Percentiles rank a stretch among this genome's conserved stretches.
phyloP scores from a whole-genome alignment of 1,284 basidiomycete species.

The Ustilago vetiveriae region DNA sequence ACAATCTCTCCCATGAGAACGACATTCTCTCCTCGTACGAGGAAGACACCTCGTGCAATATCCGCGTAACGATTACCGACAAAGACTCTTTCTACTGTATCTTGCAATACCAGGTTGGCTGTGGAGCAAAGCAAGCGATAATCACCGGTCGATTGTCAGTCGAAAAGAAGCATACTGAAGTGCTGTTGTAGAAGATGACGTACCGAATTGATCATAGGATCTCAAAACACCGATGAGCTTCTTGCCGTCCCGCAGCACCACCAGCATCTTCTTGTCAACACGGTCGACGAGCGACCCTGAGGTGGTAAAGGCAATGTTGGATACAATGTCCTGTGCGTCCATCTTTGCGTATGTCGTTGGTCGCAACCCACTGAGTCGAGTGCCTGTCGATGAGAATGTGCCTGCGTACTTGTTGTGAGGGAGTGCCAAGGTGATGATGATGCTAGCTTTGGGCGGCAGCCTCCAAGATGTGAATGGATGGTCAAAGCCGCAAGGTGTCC shows the following conservation, averaged over 20 bases:
- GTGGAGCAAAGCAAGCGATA: not conserved
- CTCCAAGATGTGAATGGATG: no score
- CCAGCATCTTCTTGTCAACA: conserved; percentile 86
- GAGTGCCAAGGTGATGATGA: not conserved
- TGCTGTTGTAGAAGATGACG: no score
- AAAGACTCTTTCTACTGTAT: conserved; percentile 79
- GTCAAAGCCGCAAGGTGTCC: no score
- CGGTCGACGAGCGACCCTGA: conserved; percentile 65
- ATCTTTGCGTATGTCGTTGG: conserved; percentile 19
- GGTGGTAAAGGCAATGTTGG: conserved; percentile 66
- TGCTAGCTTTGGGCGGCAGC: no score
- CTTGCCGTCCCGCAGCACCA: conserved; percentile 92
- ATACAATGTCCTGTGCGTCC: conserved; percentile 62
- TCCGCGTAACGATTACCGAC: conserved; percentile 75
- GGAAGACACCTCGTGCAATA: conserved; percentile 84
- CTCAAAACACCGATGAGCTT: conserved; percentile 95
- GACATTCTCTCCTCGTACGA: conserved; percentile 98
- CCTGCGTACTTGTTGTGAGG: not conserved
- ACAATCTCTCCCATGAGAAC: conserved; percentile 97
- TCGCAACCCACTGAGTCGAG: no score
- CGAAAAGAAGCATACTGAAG: no score
- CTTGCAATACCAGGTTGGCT: conserved; percentile 85
- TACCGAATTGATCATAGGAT: conserved; percentile 99
- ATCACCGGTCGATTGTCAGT: no score
- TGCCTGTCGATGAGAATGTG: no score